These are phyloP conservation scores for Cladosporium sp. DNA, from an alignment of 2,329 filamentous ascomycete genomes.

Conservation along the genomic window DNA sequence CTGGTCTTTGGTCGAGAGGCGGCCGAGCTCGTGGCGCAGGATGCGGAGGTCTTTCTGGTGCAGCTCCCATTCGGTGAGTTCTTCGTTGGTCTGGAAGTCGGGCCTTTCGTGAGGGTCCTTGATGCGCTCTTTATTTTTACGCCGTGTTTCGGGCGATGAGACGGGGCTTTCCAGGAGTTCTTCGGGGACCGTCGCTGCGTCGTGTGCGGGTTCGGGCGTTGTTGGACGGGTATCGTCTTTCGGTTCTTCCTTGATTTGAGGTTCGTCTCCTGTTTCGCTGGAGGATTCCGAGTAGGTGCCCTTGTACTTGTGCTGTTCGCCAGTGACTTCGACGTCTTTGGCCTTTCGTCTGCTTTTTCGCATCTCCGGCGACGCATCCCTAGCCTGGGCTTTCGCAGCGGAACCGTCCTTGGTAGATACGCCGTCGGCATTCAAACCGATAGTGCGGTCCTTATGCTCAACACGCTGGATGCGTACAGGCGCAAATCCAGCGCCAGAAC, in stretches of 20 bases:
- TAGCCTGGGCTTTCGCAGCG: constrained; percentile 10
- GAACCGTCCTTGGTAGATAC: constrained; percentile 22
- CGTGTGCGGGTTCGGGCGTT: constrained; percentile 16
- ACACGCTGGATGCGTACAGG: constrained; percentile 52
- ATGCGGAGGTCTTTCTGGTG: constrained; percentile 41
- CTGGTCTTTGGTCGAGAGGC: constrained; percentile 29
- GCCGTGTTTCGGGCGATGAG: constrained; percentile 29
- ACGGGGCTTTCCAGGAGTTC: constrained; percentile 23
- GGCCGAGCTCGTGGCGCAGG: constrained; percentile 43
- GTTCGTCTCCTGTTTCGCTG: constrained; percentile 31
- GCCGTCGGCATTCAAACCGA: constrained; percentile 42
- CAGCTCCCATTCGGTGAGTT: constrained; percentile 45
- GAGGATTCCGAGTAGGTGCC: constrained; percentile 40
- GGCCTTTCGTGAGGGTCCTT: constrained; percentile 28
- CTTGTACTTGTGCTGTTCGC: constrained; percentile 37
- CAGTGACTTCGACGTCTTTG: constrained; percentile 39
- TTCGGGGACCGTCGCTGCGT: constrained; percentile 18
- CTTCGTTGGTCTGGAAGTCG: constrained; percentile 47
- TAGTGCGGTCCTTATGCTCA: constrained; percentile 49
- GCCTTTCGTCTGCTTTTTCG: constrained; percentile 34
- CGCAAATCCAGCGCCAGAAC: constrained; percentile 32
- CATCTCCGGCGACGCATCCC: constrained; percentile 14
- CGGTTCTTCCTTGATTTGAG: constrained; percentile 49
- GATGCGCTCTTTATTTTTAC: constrained; percentile 25
- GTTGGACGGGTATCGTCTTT: constrained; percentile 30